Conservation (phyloP, 352 stramenopile species). For the Globisporangium paroecandrum region DNA sequence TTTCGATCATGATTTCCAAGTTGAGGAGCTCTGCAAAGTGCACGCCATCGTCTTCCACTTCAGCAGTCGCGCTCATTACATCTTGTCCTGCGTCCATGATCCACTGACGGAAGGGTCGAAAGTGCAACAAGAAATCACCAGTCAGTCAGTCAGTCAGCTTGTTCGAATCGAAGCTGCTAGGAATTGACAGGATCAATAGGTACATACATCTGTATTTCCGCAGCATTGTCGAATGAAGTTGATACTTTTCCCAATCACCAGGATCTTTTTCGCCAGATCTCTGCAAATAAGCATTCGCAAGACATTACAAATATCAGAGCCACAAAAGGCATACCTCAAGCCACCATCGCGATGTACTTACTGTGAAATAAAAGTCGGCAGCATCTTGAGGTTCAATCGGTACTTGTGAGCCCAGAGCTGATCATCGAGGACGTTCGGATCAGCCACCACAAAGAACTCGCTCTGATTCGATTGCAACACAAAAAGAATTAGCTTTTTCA, state of each 20-base stretch:
- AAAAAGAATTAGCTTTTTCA: background rate
- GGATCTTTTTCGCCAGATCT: conserved; percentile 90
- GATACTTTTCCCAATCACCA: conserved; percentile 97
- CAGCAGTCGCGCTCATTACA: conserved; percentile 36
- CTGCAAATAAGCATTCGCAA: conserved; percentile 22
- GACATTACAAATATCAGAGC: background rate
- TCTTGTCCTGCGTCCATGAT: conserved; percentile 63
- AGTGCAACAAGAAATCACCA: background rate
- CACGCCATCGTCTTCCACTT: conserved; percentile 51
- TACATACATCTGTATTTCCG: conserved; percentile 81
- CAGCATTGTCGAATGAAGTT: conserved; percentile 98
- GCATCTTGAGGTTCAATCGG: conserved; percentile 77
- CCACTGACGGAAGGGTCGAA: conserved; percentile 35
- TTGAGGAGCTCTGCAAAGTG: conserved; percentile 71
- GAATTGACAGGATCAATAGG: background rate
- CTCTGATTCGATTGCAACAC: conserved; percentile 29
- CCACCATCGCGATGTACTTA: conserved; percentile 22
- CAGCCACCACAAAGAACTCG: conserved; percentile 86
- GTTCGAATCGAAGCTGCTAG: background rate
- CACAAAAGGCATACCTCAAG: background rate
- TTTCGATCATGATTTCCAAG: conserved; percentile 75
- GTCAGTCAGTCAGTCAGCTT: conserved; percentile 9
- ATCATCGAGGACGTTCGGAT: conserved; percentile 70
- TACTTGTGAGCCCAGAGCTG: conserved; percentile 88
- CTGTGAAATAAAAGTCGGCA: conserved; percentile 85